Conservation (phyloP, 345 rosid genomes). For the Adansonia digitata region DNA sequence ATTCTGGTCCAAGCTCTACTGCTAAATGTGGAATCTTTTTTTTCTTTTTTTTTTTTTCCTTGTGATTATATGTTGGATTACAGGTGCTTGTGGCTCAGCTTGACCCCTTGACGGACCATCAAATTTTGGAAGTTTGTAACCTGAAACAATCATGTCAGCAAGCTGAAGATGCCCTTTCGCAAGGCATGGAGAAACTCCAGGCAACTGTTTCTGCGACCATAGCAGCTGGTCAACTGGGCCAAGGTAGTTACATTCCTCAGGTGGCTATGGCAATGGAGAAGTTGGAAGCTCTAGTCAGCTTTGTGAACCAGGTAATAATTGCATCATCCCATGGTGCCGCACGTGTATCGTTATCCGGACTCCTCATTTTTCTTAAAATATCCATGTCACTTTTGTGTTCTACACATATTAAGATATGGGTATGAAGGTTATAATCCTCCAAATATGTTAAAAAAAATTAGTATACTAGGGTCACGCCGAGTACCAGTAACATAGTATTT, state of each 20-base stretch:
- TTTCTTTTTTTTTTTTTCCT: neutral
- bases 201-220: slow-evolving; percentile 61
- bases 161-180: slow-evolving; percentile 95
- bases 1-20: neutral
- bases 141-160: slow-evolving; percentile 75
- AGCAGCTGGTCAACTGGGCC: slow-evolving; percentile 58
- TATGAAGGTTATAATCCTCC: neutral
- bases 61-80: slow-evolving; percentile 7
- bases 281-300: slow-evolving; percentile 67
- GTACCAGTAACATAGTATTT: too few relatives aligned
- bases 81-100: slow-evolving; percentile 78
- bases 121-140: slow-evolving; percentile 40
- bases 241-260: slow-evolving; percentile 51
- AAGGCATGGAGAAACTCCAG: slow-evolving; percentile 90
- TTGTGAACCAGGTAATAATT: slow-evolving; percentile 64
- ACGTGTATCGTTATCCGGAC: too few relatives aligned
- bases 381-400: too few relatives aligned
- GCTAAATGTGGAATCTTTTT: neutral
- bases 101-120: slow-evolving; percentile 62
- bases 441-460: neutral
- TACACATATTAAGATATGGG: neutral
- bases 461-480: too few relatives aligned
- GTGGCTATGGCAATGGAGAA: slow-evolving; percentile 65
- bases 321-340: slow-evolving; percentile 12
- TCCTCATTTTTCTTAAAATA: too few relatives aligned